Base-by-base conservation (phyloP, 139 green algal genomes). In the Ulvella scutata region DNA sequence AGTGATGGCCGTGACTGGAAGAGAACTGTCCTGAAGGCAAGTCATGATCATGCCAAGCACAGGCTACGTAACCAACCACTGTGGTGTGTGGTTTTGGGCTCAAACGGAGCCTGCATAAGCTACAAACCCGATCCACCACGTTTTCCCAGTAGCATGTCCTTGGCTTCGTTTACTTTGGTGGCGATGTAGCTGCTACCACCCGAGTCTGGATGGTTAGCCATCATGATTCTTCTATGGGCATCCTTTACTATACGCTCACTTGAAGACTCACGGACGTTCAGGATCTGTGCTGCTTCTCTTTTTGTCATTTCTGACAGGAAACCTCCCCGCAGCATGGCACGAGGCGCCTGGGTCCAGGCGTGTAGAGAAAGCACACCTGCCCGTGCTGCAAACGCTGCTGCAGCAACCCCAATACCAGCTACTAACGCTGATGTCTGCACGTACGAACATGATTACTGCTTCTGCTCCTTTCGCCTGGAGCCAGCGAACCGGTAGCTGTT, bases 91-190 rank as follows among this genome's bases (percentile, higher is more conserved):
- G n/a, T n/a, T n/a, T n/a, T n/a, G n/a, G n/a, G n/a, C n/a, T n/a
- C n/a, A n/a, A n/a, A n/a, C n/a, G n/a, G n/a, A n/a, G n/a, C n/a
- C n/a, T n/a, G n/a, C n/a, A n/a, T n/a, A n/a, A n/a, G n/a, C n/a
- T n/a, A n/a, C n/a, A n/a, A n/a, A n/a, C n/a, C n/a, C n/a, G n/a
- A n/a, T n/a, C n/a, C n/a, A n/a, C n/a, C n/a, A n/a, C n/a, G n/a
- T n/a, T 97, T 97, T 7, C 90, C 91, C 6, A 97, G 72, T 75
- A 99, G 67, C 43, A 96, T 82, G 72, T 97, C 94, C 80, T 99
- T 99, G 0, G 94, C 94, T 73, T 99, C 94, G 61, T 99, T 99
- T 4, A 99, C 88, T 74, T 99, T 99, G 7, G 91, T 86, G 0
- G 93, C 94, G 7, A 99, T 81, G 80, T 90, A 97, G 72, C 86